Evolutionary conservation across 495 filamentous ascomycete species (phyloP).

Genomic region (Talaromyces thailandensis): DNA sequence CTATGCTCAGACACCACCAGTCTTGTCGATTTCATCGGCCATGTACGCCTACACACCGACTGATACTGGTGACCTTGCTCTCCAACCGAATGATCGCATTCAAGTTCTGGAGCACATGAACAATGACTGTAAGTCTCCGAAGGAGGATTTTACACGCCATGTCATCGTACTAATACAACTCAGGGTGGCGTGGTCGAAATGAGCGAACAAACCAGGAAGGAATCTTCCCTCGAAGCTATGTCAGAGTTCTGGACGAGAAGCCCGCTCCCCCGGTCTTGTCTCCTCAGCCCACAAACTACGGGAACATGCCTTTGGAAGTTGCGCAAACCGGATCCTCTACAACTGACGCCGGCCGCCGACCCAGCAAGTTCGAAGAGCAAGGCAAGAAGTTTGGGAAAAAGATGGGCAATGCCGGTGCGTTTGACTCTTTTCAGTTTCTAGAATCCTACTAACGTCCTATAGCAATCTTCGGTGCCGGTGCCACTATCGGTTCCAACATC

Average conservation of each 20-base stretch:
- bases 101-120: conserved; percentile 86
- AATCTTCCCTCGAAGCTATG: conserved; percentile 85
- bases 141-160: background rate
- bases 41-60: conserved; percentile 73
- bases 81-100: conserved; percentile 68
- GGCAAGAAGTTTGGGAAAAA: conserved; percentile 53
- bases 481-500: conserved; percentile 83
- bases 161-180: conserved; percentile 13
- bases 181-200: conserved; percentile 76
- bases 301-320: conserved; percentile 45
- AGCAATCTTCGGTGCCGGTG: conserved; percentile 74
- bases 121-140: conserved; percentile 61
- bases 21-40: conserved; percentile 65
- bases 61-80: conserved; percentile 68
- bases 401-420: conserved; percentile 46
- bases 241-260: conserved; percentile 51
- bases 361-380: conserved; percentile 41
- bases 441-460: background rate
- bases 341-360: conserved; percentile 15
- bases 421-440: background rate
- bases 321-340: conserved; percentile 23
- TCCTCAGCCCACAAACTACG: conserved; percentile 35
- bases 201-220: conserved; percentile 71
- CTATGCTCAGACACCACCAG: conserved; percentile 43
- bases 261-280: conserved; percentile 12